Conservation (phyloP, 768 basidiomycete species). For the Lactifluus hygrophoroides region DNA sequence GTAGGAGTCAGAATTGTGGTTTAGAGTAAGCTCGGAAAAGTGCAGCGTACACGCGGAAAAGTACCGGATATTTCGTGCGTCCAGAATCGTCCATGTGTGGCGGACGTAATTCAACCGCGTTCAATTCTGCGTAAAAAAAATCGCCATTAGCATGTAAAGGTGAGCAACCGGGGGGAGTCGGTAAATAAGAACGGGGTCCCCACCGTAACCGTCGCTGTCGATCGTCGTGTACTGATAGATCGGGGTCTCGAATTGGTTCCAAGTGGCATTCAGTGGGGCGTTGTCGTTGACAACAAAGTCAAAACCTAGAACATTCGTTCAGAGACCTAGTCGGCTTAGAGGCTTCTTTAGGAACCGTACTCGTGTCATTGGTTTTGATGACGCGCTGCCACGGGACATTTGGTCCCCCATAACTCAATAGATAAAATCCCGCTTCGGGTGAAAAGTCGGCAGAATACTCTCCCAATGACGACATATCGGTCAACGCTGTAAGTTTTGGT, state of each 20-base stretch:
- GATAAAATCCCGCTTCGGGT: slow-evolving; percentile 77
- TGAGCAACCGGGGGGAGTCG: not conserved
- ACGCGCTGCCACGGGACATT: slow-evolving; percentile 83
- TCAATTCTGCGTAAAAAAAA: slow-evolving; percentile 50
- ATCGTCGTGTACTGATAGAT: slow-evolving; percentile 64
- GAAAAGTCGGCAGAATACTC: slow-evolving; percentile 71
- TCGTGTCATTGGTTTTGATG: slow-evolving; percentile 40
- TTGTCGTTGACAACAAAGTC: slow-evolving; percentile 67
- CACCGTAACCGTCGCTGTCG: slow-evolving; percentile 71
- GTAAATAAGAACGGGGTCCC: not conserved
- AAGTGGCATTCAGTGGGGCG: slow-evolving; percentile 49
- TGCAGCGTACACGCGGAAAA: slow-evolving; percentile 68
- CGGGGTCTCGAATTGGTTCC: slow-evolving; percentile 62
- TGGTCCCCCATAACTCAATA: slow-evolving; percentile 74
- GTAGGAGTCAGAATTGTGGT: not conserved
- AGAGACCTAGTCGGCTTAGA: not conserved
- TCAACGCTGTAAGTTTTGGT: slow-evolving; percentile 40
- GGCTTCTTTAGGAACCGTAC: slow-evolving; percentile 24
- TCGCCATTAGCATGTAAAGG: not conserved
- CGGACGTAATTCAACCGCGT: slow-evolving; percentile 85
- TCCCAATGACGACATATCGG: slow-evolving; percentile 42
- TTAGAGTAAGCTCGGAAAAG: not conserved
- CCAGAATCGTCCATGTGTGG: slow-evolving; percentile 91
- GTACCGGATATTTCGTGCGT: slow-evolving; percentile 90
- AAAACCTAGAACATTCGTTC: slow-evolving; percentile 39